Percentiles rank a stretch among this genome's conserved stretches.
phyloP scores from a whole-genome alignment of 345 rosid genomes.

The Hibiscus tridactylites region DNA sequence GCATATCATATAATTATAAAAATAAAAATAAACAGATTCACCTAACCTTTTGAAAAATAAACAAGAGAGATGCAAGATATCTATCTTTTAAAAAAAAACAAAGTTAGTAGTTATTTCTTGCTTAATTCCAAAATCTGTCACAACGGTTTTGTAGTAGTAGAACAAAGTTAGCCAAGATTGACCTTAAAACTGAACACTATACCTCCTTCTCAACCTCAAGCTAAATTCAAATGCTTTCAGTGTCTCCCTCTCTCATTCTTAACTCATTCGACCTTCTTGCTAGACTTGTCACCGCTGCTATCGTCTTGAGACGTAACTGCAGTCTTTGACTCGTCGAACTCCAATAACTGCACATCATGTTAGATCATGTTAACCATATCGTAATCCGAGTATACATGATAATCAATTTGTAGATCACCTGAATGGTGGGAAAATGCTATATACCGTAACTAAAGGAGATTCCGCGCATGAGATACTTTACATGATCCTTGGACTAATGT shows the following conservation, averaged over 20 bases:
- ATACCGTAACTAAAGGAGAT: too few species aligned
- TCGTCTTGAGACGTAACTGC: conserved; percentile 16
- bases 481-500: background rate
- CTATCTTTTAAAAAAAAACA: too few species aligned
- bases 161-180: conserved; percentile 24
- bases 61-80: too few species aligned
- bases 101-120: conserved; percentile 11
- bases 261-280: conserved; percentile 39
- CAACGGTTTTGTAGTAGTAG: conserved; percentile 20
- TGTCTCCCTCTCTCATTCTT: background rate
- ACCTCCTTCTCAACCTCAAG: background rate
- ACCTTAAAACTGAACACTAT: background rate
- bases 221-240: background rate
- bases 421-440: too few species aligned
- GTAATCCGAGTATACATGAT: background rate
- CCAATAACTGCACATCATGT: conserved; percentile 56
- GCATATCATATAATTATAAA: too few species aligned
- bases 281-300: conserved; percentile 20
- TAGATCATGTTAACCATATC: background rate
- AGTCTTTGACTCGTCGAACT: conserved; percentile 70
- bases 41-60: too few species aligned
- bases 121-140: conserved; percentile 34
- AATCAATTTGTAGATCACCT: too few species aligned
- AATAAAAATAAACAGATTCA: too few species aligned
- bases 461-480: background rate